Evolutionary conservation across 1,284 basidiomycete genomes (phyloP).

Genomic region (Sphaerobolus stellatus): DNA sequence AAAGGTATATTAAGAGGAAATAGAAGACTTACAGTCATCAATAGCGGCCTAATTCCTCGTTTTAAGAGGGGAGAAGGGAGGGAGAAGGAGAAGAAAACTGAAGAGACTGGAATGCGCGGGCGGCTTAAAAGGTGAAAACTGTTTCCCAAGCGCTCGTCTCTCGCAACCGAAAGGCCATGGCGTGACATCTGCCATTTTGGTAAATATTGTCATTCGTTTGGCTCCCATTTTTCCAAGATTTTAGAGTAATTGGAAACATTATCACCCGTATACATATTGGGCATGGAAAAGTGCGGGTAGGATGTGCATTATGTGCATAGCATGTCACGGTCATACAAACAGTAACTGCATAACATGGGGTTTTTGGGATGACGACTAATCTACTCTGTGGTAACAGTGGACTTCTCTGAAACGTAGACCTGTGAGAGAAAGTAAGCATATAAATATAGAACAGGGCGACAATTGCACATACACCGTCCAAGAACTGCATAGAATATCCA

Average conservation of each 20-base stretch:
- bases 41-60: not conserved
- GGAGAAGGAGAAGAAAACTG: not conserved
- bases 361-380: constrained; percentile 14
- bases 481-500: constrained; percentile 40
- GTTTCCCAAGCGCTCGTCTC: too few species aligned
- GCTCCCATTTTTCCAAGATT: too few species aligned
- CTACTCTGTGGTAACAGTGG: constrained; percentile 54
- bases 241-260: too few species aligned
- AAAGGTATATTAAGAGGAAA: constrained; percentile 9
- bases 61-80: not conserved
- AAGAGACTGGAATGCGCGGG: not conserved
- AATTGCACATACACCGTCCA: constrained; percentile 54
- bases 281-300: too few species aligned
- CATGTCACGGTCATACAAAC: too few species aligned
- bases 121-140: too few species aligned
- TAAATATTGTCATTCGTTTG: too few species aligned
- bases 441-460: not conserved
- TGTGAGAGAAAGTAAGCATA: constrained; percentile 32
- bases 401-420: constrained; percentile 91
- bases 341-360: constrained; percentile 2
- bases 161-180: too few species aligned
- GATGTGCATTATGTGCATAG: too few species aligned
- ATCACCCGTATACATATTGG: too few species aligned
- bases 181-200: too few species aligned
- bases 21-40: not conserved